Percentiles rank a stretch among this genome's conserved stretches.
phyloP scores from a whole-genome alignment of 441 rosid species.

The Arabidopsis lyrata region DNA sequence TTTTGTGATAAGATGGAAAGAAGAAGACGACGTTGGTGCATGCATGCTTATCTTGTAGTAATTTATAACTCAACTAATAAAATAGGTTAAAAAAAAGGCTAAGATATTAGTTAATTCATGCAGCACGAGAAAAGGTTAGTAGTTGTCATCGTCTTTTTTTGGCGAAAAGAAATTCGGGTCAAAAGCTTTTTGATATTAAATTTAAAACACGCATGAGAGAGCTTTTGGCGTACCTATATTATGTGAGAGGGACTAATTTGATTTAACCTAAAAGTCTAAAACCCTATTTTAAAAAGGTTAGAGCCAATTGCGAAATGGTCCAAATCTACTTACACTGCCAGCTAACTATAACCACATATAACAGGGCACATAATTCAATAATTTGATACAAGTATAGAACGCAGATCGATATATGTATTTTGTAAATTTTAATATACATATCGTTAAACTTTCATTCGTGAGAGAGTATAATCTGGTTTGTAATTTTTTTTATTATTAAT shows the following conservation, averaged over 20 bases:
- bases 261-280: conserved; percentile 38
- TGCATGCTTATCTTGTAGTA: conserved; percentile 43
- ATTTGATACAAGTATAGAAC: conserved; percentile 3
- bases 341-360: conserved; percentile 28
- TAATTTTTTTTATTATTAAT: no score
- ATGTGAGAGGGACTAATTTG: conserved; percentile 33
- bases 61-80: conserved; percentile 2
- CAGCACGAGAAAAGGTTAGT: conserved; percentile 32
- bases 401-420: not conserved
- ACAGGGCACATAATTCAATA: not conserved
- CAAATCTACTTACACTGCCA: conserved; percentile 23
- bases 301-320: conserved; percentile 39
- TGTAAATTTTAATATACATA: not conserved
- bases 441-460: not conserved
- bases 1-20: conserved; percentile 27
- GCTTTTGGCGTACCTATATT: conserved; percentile 39
- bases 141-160: conserved; percentile 13
- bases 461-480: not conserved
- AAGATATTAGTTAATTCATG: conserved; percentile 14
- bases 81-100: conserved; percentile 16
- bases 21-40: conserved; percentile 33
- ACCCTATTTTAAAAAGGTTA: conserved; percentile 26
- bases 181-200: conserved; percentile 32
- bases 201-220: conserved; percentile 23
- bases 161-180: conserved; percentile 30